Base-by-base conservation (phyloP, 2,329 filamentous ascomycete species). In the Paracamarosporium sp. region DNA sequence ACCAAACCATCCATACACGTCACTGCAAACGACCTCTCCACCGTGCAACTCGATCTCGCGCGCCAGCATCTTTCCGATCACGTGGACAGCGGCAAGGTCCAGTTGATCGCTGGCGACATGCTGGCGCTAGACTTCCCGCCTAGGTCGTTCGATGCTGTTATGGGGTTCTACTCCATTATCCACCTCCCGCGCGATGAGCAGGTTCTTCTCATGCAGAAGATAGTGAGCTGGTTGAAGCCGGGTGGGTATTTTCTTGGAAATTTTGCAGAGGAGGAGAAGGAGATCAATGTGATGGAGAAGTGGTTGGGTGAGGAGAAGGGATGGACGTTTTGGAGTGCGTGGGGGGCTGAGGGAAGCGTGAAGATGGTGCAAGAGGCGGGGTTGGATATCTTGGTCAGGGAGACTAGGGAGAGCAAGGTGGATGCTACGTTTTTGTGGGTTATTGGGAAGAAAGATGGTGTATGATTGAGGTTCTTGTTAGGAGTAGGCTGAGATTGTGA, bases 171-270 rank as follows among this genome's bases (percentile, higher is more conserved):
- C 69, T 84, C 80, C 31, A 68, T 87, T 50, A 81, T 86, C 50
- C 85, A 87, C 62, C 76, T 87, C 5, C 83, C 84, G 1, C 77
- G 79, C 5, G 70, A 72, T 1, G 83, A 86, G 65, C 85, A 87
- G 70, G 70, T 61, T 0, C 68, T 69, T 22, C 75, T 86, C 55
- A 62, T 87, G 22, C 35, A 51, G n/a, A 76, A 78, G 35, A 78
- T 85, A 20, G 62, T 57, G 0, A 41, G 36, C 6, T 87, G 84
- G 85, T 66, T 87, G 35, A 81, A 78, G 61, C 80, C 81, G 0
- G 83, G 82, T 0, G 85, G 84, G 1, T 74, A 73, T 35, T 60
- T 87, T 22, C 36, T 72, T 11, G 66, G 61, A 3, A 72, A 73
- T 27, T 76, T 87, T 25, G 78, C 76, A 7, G 74, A 61, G n/a